Percentiles rank a stretch among this genome's conserved stretches.
Evolutionary conservation across 768 basidiomycete species (phyloP).

Genomic region (Saitozyma podzolica): DNA sequence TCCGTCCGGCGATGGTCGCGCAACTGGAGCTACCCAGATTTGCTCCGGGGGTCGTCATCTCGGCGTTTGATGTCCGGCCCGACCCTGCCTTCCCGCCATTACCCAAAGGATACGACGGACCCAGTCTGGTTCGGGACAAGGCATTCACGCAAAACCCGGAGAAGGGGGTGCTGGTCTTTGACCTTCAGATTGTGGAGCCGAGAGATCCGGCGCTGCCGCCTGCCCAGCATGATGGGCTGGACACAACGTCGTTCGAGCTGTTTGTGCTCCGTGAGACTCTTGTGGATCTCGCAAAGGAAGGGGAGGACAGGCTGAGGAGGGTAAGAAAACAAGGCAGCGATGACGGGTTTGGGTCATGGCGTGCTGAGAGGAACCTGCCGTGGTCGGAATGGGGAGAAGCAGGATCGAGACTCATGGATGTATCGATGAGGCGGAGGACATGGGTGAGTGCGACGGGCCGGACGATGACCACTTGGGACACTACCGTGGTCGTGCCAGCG

Average conservation of each 20-base stretch:
- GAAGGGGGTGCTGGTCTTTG: constrained; percentile 42
- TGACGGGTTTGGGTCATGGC: constrained; percentile 15
- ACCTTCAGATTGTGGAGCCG: constrained; percentile 29
- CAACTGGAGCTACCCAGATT: constrained; percentile 38
- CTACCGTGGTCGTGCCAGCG: too few relatives aligned
- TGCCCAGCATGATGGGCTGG: too few relatives aligned
- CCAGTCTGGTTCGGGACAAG: constrained; percentile 21
- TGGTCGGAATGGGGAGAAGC: constrained; percentile 42
- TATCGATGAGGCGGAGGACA: constrained; percentile 28
- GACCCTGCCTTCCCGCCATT: constrained; percentile 38
- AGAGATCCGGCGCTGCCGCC: not conserved
- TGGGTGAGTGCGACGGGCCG: constrained; percentile 33
- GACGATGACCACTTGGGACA: not conserved
- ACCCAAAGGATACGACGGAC: constrained; percentile 5
- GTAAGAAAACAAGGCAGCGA: constrained; percentile 12
- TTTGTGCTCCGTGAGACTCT: constrained; percentile 40
- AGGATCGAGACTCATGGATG: constrained; percentile 32
- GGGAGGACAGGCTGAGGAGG: constrained; percentile 26
- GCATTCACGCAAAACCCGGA: constrained; percentile 40
- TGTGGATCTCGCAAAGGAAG: constrained; percentile 26
- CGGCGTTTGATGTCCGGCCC: constrained; percentile 39
- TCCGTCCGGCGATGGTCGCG: constrained; percentile 33
- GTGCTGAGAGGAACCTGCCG: constrained; percentile 19
- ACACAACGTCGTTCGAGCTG: constrained; percentile 23
- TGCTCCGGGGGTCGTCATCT: constrained; percentile 21